Conservation (phyloP, 768 basidiomycete genomes). For the Pholiota microspora region DNA sequence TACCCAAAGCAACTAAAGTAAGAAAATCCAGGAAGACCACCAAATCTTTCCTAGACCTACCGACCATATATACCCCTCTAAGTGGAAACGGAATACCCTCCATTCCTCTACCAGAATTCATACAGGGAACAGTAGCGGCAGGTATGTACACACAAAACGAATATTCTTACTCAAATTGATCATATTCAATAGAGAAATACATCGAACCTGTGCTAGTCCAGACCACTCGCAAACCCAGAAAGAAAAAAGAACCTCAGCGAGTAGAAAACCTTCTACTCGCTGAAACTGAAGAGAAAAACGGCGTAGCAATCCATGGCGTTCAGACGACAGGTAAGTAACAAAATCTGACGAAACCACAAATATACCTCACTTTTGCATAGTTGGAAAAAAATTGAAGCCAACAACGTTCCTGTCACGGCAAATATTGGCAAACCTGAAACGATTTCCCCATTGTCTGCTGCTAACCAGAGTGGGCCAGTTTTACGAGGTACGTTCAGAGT, state of each 20-base stretch:
- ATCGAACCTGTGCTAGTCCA: neutral
- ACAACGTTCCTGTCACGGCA: constrained; percentile 59
- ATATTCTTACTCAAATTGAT: neutral
- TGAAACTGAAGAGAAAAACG: neutral
- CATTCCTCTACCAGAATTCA: constrained; percentile 37
- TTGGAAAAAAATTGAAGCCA: constrained; percentile 20
- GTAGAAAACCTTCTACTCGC: neutral
- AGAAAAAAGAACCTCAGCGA: neutral
- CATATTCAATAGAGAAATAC: neutral
- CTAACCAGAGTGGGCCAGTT: constrained; percentile 94
- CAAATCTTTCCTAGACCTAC: constrained; percentile 61
- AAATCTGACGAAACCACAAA: neutral
- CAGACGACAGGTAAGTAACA: neutral
- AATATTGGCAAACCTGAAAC: constrained; percentile 67
- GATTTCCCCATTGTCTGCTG: constrained; percentile 85
- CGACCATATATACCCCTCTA: constrained; percentile 39
- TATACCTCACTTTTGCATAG: constrained; percentile 5
- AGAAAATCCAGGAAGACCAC: constrained; percentile 17
- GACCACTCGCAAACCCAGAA: neutral
- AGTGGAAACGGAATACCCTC: constrained; percentile 46
- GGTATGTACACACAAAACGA: neutral
- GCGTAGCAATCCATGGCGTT: neutral
- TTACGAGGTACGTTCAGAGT: constrained; percentile 67
- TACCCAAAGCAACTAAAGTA: neutral
- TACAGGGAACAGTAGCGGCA: neutral